A percentile compares a stretch with the other conserved stretches of the same genome.
Conservation (phyloP, 2,329 filamentous ascomycete species). For the Intubia oerlemansii region DNA sequence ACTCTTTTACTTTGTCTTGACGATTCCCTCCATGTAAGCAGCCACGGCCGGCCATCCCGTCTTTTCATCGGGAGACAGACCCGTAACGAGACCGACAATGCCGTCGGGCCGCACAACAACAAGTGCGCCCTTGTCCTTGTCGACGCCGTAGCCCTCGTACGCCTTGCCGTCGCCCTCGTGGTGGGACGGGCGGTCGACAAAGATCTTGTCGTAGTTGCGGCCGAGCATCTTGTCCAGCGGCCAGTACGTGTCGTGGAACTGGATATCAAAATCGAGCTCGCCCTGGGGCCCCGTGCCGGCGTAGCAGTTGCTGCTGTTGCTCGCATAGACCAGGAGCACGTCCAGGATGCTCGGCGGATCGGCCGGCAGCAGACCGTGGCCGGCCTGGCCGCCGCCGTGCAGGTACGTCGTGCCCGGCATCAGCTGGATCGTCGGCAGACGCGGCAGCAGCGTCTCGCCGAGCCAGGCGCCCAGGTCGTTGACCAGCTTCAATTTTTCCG, state of each 20-base stretch:
- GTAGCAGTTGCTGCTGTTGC: constrained; percentile 16
- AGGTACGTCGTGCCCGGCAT: constrained; percentile 6
- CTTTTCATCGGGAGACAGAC: too few relatives aligned
- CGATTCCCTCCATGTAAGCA: too few relatives aligned
- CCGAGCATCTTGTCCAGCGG: constrained; percentile 24
- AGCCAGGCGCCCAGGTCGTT: constrained; percentile 24
- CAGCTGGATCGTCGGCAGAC: constrained; percentile 15
- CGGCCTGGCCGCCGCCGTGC: constrained; percentile 6
- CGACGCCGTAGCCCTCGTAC: constrained; percentile 37
- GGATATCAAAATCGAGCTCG: constrained; percentile 7
- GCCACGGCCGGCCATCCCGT: constrained; percentile 7
- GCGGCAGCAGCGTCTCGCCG: too few relatives aligned
- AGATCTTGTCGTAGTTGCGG: constrained; percentile 35
- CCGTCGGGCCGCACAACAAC: constrained; percentile 32
- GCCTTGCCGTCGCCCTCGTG: constrained; percentile 28
- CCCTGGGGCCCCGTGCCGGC: too few relatives aligned
- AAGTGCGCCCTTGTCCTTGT: constrained; percentile 25
- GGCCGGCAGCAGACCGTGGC: neutral
- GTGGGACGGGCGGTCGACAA: constrained; percentile 30
- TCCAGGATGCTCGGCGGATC: constrained; percentile 20
- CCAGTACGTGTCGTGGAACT: constrained; percentile 27
- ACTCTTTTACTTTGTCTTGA: neutral
- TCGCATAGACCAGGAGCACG: constrained; percentile 36
- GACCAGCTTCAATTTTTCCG: constrained; percentile 10
- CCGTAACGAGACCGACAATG: constrained; percentile 27